These are phyloP conservation scores for Colletotrichum orchidophilum DNA, from an alignment of 2,329 filamentous ascomycete species.

Conservation along the genomic window DNA sequence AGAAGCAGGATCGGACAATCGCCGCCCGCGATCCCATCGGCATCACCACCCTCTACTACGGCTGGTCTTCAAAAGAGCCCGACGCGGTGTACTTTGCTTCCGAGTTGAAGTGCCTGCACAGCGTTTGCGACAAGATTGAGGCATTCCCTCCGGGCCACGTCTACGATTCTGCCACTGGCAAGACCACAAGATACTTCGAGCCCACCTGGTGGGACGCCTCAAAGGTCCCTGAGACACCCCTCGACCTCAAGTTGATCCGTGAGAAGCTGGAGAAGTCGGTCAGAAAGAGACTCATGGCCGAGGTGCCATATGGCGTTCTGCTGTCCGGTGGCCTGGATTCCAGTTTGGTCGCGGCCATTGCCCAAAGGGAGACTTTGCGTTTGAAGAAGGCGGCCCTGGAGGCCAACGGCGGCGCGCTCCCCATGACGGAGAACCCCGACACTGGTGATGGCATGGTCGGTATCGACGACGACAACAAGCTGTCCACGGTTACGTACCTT, in stretches of 20 bases:
- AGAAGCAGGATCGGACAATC: conserved; percentile 89
- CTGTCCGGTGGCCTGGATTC: conserved; percentile 96
- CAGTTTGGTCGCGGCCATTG: conserved; percentile 92
- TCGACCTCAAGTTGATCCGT: conserved; percentile 86
- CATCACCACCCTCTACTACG: conserved; percentile 97
- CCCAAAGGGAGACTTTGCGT: conserved; percentile 88
- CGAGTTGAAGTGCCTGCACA: conserved; percentile 91
- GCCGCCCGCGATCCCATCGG: conserved; percentile 97
- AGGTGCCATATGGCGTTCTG: conserved; percentile 96
- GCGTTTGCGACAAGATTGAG: conserved; percentile 94
- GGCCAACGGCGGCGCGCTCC: conserved; percentile 54
- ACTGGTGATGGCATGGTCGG: conserved; percentile 82
- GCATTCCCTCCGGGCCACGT: conserved; percentile 95
- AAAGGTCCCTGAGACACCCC: conserved; percentile 79
- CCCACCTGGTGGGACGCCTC: conserved; percentile 91
- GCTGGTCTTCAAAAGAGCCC: conserved; percentile 84
- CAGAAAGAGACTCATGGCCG: conserved; percentile 96
- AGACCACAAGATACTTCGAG: conserved; percentile 87
- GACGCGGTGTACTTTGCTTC: conserved; percentile 94
- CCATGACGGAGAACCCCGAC: conserved; percentile 63
- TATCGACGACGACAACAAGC: conserved; percentile 90
- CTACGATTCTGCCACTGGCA: conserved; percentile 91
- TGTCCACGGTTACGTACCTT: conserved; percentile 89
- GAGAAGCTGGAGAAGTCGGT: conserved; percentile 89
- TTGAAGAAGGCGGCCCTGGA: conserved; percentile 72